phyloP scores from a whole-genome alignment of 129 eudicot species.

The Helianthus tuberosus region DNA sequence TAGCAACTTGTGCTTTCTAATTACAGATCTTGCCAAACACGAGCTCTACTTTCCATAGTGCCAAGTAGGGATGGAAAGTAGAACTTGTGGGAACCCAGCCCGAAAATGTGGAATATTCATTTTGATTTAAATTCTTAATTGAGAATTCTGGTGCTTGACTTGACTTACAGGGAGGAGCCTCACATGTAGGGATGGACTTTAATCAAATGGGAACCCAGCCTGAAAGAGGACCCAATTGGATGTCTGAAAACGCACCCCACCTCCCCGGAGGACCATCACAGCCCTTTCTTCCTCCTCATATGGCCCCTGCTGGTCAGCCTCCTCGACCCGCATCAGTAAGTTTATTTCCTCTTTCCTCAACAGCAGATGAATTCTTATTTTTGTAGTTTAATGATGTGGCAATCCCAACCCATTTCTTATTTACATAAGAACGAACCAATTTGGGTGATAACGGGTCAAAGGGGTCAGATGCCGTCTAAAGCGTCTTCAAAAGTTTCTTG shows the following conservation, averaged over 20 bases:
- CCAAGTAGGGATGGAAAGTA: background rate
- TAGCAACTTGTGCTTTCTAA: background rate
- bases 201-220: conserved; percentile 65
- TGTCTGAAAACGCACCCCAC: conserved; percentile 55
- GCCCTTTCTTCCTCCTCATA: conserved; percentile 49
- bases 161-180: conserved; percentile 59
- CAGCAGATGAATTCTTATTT: background rate
- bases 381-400: background rate
- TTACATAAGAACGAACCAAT: background rate
- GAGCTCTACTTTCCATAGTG: background rate
- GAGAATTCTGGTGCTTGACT: conserved; percentile 13
- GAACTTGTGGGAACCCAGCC: background rate
- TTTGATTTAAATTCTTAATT: background rate
- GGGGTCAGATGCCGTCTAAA: background rate
- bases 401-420: too few relatives aligned
- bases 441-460: background rate
- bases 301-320: conserved; percentile 61
- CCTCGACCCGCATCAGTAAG: conserved; percentile 62
- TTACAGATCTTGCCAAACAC: background rate
- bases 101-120: background rate
- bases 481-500: background rate
- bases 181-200: conserved; percentile 68
- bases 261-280: conserved; percentile 49
- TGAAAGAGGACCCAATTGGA: conserved; percentile 72
- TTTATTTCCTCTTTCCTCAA: background rate